phyloP scores from a whole-genome alignment of 1,284 basidiomycete genomes.

The Ganoderma leucocontextum region DNA sequence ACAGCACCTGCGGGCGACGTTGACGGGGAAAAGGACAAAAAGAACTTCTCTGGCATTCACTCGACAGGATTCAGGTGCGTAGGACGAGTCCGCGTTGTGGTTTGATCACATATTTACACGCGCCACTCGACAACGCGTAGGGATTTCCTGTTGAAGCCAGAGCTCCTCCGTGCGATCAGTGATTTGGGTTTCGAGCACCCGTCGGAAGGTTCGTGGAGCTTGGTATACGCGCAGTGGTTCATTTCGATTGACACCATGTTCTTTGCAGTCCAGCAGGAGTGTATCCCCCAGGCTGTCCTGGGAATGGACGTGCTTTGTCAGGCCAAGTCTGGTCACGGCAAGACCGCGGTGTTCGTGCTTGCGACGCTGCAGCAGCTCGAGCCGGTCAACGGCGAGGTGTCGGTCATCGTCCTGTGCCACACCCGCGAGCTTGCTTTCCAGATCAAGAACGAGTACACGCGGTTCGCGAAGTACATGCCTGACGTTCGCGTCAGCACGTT shows the following conservation, averaged over 20 bases:
- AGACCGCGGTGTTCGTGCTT: slow-evolving; percentile 99
- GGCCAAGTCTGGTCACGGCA: slow-evolving; percentile 99
- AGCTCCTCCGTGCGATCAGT: slow-evolving; percentile 96
- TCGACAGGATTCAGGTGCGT: slow-evolving; percentile 92
- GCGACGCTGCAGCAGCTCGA: slow-evolving; percentile 99
- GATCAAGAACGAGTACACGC: slow-evolving; percentile 99
- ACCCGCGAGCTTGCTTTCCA: slow-evolving; percentile 99
- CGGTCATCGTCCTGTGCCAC: slow-evolving; percentile 98
- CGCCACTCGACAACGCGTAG: slow-evolving; percentile 50
- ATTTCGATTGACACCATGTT: slow-evolving; percentile 11
- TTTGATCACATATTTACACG: slow-evolving; percentile 21
- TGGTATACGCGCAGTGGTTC: slow-evolving; percentile 1
- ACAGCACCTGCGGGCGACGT: slow-evolving; percentile 62
- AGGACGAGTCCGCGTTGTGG: not conserved
- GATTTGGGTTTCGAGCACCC: slow-evolving; percentile 99
- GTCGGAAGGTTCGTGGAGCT: slow-evolving; percentile 84
- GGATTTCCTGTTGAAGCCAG: slow-evolving; percentile 97
- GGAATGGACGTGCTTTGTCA: slow-evolving; percentile 99
- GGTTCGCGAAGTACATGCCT: slow-evolving; percentile 99
- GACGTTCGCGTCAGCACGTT: slow-evolving; percentile 97
- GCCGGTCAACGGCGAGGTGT: slow-evolving; percentile 97
- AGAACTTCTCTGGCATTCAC: slow-evolving; percentile 97
- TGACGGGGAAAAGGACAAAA: slow-evolving; percentile 88
- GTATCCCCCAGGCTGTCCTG: slow-evolving; percentile 98
- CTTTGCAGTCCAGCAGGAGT: slow-evolving; percentile 95